phyloP scores from a whole-genome alignment of 2,329 filamentous ascomycete species.

The Fusarium goolgardi region DNA sequence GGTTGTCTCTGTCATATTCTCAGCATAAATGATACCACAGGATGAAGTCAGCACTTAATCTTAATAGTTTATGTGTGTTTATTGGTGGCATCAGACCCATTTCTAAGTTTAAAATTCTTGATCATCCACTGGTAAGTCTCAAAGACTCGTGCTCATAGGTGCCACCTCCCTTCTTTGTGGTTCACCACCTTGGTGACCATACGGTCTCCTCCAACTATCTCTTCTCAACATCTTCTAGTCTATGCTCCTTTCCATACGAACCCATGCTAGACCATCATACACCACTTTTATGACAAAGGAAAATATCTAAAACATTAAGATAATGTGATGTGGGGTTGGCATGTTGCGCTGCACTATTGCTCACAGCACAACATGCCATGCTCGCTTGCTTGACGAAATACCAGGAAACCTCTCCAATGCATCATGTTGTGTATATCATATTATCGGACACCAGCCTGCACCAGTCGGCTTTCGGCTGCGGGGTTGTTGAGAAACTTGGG shows the following conservation, averaged over 20 bases:
- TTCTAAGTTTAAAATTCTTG: not conserved
- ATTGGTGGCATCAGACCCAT: not conserved
- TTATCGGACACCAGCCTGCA: slow-evolving; percentile 37
- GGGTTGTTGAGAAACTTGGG: slow-evolving; percentile 76
- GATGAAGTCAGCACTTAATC: not conserved
- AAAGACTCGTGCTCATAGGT: not conserved
- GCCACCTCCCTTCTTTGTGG: not conserved
- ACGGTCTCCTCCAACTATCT: not conserved
- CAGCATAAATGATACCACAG: not conserved
- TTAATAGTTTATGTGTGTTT: not conserved
- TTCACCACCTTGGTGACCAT: not conserved
- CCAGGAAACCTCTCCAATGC: slow-evolving; percentile 2
- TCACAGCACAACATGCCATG: not conserved
- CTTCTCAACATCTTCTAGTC: not conserved
- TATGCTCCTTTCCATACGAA: slow-evolving; percentile 11
- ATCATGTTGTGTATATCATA: slow-evolving; percentile 6
- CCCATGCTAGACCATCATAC: not conserved
- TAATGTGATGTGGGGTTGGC: slow-evolving; percentile 12
- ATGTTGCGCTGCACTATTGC: not conserved
- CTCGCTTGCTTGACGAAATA: slow-evolving; percentile 22
- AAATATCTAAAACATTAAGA: slow-evolving; percentile 23
- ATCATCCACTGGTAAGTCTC: not conserved
- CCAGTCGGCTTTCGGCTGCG: slow-evolving; percentile 29
- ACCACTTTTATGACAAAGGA: slow-evolving; percentile 17
- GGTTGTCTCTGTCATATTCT: not conserved